Base-by-base conservation (phyloP, 441 rosid species). In the Codiaeum variegatum region DNA sequence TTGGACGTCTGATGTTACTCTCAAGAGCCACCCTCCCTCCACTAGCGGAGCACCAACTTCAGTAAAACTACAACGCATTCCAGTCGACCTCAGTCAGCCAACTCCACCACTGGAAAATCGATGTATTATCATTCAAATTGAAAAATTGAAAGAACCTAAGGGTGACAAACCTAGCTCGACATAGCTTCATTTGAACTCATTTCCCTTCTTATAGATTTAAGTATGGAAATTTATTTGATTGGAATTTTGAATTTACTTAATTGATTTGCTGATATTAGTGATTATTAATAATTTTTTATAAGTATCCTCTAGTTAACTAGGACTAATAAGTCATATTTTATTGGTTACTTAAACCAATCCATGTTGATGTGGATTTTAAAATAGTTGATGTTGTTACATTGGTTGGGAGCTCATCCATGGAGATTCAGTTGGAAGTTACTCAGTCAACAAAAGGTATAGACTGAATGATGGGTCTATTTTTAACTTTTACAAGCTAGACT, bases 361-460 rank as follows among this genome's bases (percentile, higher is more conserved):
- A 84, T 69, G 90, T 92, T n/a, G 84, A 91, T 60, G 24, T 80
- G 3, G 88, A 89, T 83, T 86, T 92, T 40, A 87, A 86, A 79
- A 88, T 86, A 65, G 89, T 81, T 62, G 98, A 90, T 76, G 79
- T 91, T 73, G 98, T 82, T 38, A 84, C 86, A 75, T 92, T 92
- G 98, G 96, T 92, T 67, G 98, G 98, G 6, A 83, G 86, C 54
- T 90, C 98, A n/a, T 92, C 96, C 12, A 88, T 92, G 34, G 95
- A 92, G 76, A 81, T 91, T 82, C 96, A 91, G 67, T 84, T 92
- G 52, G 90, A 92, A 76, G 97, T 92, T 62, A 82, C 79, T 78
- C 94, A 90, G 71, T 66, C 78, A 62, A 38, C 71, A 19, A 55
- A 82, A 79, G 90, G 90, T 86, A 77, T 34, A 26, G 0, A n/a